Evolutionary conservation across 306 rosid species (phyloP).

Genomic region (Senna tora): DNA sequence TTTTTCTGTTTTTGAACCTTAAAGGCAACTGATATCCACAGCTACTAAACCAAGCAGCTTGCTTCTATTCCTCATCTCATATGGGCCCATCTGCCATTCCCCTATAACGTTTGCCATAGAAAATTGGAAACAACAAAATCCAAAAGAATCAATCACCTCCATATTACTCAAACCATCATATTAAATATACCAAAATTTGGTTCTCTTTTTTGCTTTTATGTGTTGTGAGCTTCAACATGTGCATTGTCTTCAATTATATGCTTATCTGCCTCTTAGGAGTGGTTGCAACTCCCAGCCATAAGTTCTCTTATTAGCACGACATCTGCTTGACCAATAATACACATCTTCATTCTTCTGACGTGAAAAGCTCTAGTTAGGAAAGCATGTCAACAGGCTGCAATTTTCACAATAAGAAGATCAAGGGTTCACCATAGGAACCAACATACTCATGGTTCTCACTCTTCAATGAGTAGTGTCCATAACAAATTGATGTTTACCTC

Average conservation of each 20-base stretch:
- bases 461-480: conserved; percentile 17
- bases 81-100: conserved; percentile 42
- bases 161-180: conserved; percentile 13
- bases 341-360: conserved; percentile 34
- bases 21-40: conserved; percentile 35
- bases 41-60: conserved; percentile 32
- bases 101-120: conserved; percentile 37
- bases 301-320: conserved; percentile 25
- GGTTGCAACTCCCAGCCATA: conserved; percentile 26
- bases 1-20: conserved; percentile 33
- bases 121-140: conserved; percentile 25
- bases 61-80: conserved; percentile 41
- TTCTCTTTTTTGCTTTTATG: conserved; percentile 16
- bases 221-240: conserved; percentile 36
- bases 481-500: not conserved
- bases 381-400: conserved; percentile 14
- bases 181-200: conserved; percentile 16
- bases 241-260: conserved; percentile 44
- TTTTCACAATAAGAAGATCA: conserved; percentile 22
- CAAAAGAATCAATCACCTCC: conserved; percentile 37
- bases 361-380: conserved; percentile 31
- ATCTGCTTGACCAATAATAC: conserved; percentile 32
- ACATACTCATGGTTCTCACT: not conserved
- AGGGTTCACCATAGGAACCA: conserved; percentile 14
- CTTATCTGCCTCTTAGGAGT: conserved; percentile 32